These are phyloP conservation scores for Syzygium jambos DNA, from an alignment of 345 rosid species.

Conservation along the genomic window DNA sequence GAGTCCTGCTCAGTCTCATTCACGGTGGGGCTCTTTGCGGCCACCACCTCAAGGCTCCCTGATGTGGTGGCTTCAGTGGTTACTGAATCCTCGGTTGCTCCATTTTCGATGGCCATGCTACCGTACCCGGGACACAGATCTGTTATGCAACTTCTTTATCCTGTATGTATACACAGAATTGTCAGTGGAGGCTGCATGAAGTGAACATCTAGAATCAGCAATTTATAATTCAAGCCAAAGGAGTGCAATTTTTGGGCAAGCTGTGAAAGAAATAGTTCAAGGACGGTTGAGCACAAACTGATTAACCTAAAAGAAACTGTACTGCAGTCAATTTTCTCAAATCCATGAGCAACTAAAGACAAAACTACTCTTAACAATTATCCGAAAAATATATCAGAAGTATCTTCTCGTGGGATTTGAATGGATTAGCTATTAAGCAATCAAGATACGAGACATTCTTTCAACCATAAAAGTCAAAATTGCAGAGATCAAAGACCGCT, in stretches of 20 bases:
- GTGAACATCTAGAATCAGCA: neutral
- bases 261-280: neutral
- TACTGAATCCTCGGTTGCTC: slow-evolving; percentile 2
- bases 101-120: slow-evolving; percentile 23
- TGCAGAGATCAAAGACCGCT: neutral
- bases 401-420: neutral
- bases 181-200: neutral
- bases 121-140: neutral
- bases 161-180: neutral
- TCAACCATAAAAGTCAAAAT: neutral
- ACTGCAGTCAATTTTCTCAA: neutral
- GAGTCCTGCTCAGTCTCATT: slow-evolving; percentile 10
- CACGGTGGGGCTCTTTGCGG: slow-evolving; percentile 2
- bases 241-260: neutral
- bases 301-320: neutral
- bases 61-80: slow-evolving; percentile 32
- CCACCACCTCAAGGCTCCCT: slow-evolving; percentile 16
- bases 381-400: neutral
- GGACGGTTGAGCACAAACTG: neutral
- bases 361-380: neutral
- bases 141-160: neutral
- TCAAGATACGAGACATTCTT: neutral
- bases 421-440: neutral
- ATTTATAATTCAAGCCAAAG: neutral
- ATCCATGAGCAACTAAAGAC: neutral